Evolutionary conservation across 495 filamentous ascomycete species (phyloP).

Genomic region (Penicillium goetzii): DNA sequence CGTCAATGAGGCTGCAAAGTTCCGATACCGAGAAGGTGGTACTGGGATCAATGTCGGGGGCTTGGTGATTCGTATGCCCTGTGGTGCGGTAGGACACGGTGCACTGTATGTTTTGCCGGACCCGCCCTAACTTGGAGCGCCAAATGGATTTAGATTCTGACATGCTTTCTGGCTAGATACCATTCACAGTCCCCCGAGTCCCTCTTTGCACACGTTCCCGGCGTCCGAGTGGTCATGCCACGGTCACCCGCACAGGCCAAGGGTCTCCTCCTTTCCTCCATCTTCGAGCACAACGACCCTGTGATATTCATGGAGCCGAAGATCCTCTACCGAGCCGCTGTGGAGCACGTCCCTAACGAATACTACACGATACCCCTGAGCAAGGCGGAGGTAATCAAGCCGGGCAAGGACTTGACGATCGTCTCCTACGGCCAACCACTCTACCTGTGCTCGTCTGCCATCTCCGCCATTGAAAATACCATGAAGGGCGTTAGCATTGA

Average conservation of each 20-base stretch:
- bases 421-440: slow-evolving; percentile 92
- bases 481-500: slow-evolving; percentile 75
- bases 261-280: slow-evolving; percentile 77
- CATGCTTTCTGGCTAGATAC: slow-evolving; percentile 55
- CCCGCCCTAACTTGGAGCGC: no score
- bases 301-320: slow-evolving; percentile 98
- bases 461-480: slow-evolving; percentile 78
- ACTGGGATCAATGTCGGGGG: slow-evolving; percentile 73
- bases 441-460: slow-evolving; percentile 82
- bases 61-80: slow-evolving; percentile 91
- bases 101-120: slow-evolving; percentile 63
- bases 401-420: slow-evolving; percentile 82
- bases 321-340: slow-evolving; percentile 89
- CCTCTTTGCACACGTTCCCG: slow-evolving; percentile 90
- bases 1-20: slow-evolving; percentile 95
- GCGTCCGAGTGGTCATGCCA: slow-evolving; percentile 86
- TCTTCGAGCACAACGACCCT: slow-evolving; percentile 83
- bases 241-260: slow-evolving; percentile 91
- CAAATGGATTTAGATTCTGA: slow-evolving; percentile 7
- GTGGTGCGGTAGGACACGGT: slow-evolving; percentile 93
- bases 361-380: slow-evolving; percentile 84
- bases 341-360: slow-evolving; percentile 88
- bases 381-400: slow-evolving; percentile 85
- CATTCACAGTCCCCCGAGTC: slow-evolving; percentile 94
- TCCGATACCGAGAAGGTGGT: slow-evolving; percentile 80